phyloP scores from a whole-genome alignment of 106 monocot genomes.

The Dendrobium huoshanense region DNA sequence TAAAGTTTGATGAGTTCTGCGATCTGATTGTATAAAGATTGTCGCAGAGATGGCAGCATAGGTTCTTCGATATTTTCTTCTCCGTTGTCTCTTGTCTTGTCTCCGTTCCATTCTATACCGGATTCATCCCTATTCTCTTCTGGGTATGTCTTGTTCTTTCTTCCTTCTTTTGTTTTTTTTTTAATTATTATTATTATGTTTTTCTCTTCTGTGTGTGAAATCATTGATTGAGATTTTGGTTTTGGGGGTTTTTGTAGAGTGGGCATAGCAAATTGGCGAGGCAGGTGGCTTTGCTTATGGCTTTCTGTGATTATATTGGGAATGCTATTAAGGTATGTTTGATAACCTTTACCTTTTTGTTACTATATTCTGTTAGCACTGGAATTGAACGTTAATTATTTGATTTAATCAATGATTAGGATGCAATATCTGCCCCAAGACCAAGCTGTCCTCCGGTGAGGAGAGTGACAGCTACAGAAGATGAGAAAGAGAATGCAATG shows the following conservation, averaged over 20 bases:
- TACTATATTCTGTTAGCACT: not conserved
- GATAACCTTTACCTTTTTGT: not conserved
- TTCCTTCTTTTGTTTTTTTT: not conserved
- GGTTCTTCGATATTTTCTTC: constrained; percentile 66
- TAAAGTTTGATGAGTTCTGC: not conserved
- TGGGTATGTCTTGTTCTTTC: constrained; percentile 47
- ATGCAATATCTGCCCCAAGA: constrained; percentile 52
- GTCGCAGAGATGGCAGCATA: constrained; percentile 44
- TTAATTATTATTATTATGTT: too few relatives aligned
- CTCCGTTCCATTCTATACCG: constrained; percentile 95
- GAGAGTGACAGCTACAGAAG: constrained; percentile 38
- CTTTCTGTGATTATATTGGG: constrained; percentile 87
- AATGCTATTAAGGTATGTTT: constrained; percentile 67
- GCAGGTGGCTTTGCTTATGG: constrained; percentile 77
- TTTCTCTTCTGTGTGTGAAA: not conserved
- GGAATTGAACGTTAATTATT: not conserved
- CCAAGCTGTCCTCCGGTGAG: constrained; percentile 51
- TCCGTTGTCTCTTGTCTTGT: constrained; percentile 75
- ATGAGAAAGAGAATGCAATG: constrained; percentile 55
- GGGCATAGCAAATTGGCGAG: constrained; percentile 79
- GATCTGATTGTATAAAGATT: constrained; percentile 4
- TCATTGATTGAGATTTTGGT: constrained; percentile 1
- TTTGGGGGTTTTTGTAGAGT: constrained; percentile 43
- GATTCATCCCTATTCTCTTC: constrained; percentile 81
- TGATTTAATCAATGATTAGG: constrained; percentile 12